Base-by-base conservation (phyloP, 805 yeast genomes). In the Metschnikowia orientalis region DNA sequence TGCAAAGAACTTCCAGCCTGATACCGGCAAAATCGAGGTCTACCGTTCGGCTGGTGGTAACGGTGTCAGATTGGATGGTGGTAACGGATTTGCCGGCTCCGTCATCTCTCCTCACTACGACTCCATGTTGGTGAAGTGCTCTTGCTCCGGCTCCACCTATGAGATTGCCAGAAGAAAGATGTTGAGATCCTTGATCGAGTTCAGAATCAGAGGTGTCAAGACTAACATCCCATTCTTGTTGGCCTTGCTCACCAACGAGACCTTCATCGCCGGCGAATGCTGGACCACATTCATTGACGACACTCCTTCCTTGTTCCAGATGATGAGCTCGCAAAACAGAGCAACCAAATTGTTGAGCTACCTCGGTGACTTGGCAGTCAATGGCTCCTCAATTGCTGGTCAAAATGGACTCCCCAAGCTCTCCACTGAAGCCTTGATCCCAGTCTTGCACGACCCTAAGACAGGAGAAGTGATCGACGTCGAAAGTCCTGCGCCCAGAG, bases 281-380 rank as follows among this genome's bases (percentile, higher is more conserved):
- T 90, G 98, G 98, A 90, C 98, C 37, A 90, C 98, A 15, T 90
- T 90, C 54, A 92, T 90, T 54, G 98, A 90, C 60, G 99, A 92
- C 63, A 90, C 98, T 36, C 99, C 99, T 33, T 77, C 86, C 35
- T 72, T 92, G 57, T 92, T 92, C 75, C 88, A 86, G 58, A 84
- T 94, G 92, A 84, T 89, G 56, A 69, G 81, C 15, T 90, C 97
- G 35, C 92, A 86, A 66, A 92, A 92, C 76, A 82, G 98, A 69
- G 98, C 98, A 42, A 94, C 85, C 63, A 90, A 92, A 63, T 63
- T 94, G 47, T 73, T 92, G 61, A 79, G 84, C 28, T 92, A 92
- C 67, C 71, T 92, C 48, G 98, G 88, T 37, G 97, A 92, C 53
- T 64, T 92, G 56, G 84, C 89, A 38, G 97, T 92, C 54, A 92